phyloP scores from a whole-genome alignment of 1,139 yeast species.

The Sugiyamaella neomexicana region DNA sequence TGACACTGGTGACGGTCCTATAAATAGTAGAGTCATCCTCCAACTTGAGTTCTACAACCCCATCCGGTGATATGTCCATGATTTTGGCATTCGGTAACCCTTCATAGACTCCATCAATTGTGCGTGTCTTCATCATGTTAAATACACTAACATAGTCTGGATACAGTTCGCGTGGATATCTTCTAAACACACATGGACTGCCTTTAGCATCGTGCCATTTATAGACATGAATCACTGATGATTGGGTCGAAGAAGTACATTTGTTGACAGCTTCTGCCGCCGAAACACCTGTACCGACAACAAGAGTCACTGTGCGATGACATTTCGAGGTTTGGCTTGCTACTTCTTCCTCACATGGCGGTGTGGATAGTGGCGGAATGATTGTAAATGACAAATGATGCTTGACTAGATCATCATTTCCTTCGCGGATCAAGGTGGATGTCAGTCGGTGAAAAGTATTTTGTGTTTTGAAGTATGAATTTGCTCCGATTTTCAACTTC shows the following conservation, averaged over 20 bases:
- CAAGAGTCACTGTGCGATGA: constrained; percentile 21
- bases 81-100: constrained; percentile 37
- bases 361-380: constrained; percentile 26
- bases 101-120: constrained; percentile 24
- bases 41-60: constrained; percentile 26
- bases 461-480: not conserved
- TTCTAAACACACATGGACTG: constrained; percentile 34
- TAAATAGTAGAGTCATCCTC: constrained; percentile 24
- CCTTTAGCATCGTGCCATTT: constrained; percentile 33
- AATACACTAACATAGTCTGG: constrained; percentile 39
- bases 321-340: constrained; percentile 5
- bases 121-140: constrained; percentile 31
- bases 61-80: constrained; percentile 28
- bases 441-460: not conserved
- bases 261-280: constrained; percentile 40
- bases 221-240: constrained; percentile 35
- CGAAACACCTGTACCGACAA: constrained; percentile 42
- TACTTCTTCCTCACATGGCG: constrained; percentile 21
- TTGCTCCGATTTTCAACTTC: not conserved
- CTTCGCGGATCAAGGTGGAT: not conserved
- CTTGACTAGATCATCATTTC: not conserved
- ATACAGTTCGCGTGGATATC: constrained; percentile 38
- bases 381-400: constrained; percentile 20
- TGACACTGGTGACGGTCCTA: constrained; percentile 26
- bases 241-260: constrained; percentile 4